Percentiles rank a stretch among this genome's conserved stretches.
phyloP scores from a whole-genome alignment of 202 grass and related monocot genomes.

The Setaria italica region DNA sequence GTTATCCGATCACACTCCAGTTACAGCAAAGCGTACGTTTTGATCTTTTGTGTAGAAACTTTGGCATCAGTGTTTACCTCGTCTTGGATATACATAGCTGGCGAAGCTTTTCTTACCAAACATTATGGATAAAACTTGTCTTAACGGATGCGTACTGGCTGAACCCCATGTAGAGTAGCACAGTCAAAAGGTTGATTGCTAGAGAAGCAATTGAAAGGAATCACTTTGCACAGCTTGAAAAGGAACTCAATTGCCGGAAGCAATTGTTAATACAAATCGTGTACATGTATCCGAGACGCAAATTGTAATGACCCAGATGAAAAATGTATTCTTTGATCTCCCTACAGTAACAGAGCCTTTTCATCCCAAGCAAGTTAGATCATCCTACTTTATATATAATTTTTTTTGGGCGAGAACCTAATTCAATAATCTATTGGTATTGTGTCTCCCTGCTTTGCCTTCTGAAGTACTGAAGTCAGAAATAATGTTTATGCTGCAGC shows the following conservation, averaged over 20 bases:
- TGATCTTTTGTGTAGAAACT: no score
- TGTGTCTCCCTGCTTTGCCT: constrained; percentile 9
- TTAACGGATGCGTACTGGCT: background rate
- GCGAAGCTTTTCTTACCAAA: no score
- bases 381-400: constrained; percentile 1
- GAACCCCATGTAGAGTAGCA: background rate
- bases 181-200: background rate
- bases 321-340: constrained; percentile 8
- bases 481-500: constrained; percentile 31
- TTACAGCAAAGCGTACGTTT: no score
- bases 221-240: background rate
- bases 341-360: constrained; percentile 3
- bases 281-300: background rate
- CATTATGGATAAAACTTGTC: background rate
- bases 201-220: background rate
- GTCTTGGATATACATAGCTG: no score
- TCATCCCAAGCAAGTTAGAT: constrained; percentile 26
- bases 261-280: constrained; percentile 7
- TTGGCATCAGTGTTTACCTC: no score
- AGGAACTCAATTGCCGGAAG: background rate
- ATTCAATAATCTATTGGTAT: constrained; percentile 8
- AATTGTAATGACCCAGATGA: constrained; percentile 20
- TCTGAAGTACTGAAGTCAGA: constrained; percentile 12
- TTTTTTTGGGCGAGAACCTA: background rate
- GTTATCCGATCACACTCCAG: no score